phyloP scores from a whole-genome alignment of 176 grass and related monocot species.

The Oryza officinalis region DNA sequence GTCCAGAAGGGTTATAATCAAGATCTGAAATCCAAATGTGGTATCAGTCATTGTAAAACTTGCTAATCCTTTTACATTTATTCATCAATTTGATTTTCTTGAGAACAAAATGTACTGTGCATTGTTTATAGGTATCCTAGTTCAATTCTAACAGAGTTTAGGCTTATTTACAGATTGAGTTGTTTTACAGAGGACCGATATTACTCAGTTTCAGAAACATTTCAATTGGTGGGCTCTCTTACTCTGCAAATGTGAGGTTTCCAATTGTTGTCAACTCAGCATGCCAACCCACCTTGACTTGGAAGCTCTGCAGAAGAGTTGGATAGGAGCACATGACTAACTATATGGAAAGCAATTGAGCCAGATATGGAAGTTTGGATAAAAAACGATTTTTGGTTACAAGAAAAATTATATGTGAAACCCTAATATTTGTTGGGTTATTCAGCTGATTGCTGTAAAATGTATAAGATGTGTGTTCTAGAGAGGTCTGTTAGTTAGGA shows the following conservation, averaged over 20 bases:
- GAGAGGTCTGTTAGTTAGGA: not conserved
- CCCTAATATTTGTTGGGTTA: not conserved
- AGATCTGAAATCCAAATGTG: not conserved
- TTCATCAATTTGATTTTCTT: constrained; percentile 5
- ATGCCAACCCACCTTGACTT: not conserved
- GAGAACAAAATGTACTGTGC: not conserved
- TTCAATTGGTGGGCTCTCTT: not conserved
- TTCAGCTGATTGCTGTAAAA: not conserved
- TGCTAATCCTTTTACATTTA: not conserved
- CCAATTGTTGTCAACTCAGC: not conserved
- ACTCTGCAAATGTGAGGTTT: constrained; percentile 3
- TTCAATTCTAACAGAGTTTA: not conserved
- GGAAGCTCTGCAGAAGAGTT: not conserved
- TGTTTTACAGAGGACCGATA: not conserved
- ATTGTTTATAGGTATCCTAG: not conserved
- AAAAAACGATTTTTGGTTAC: not conserved
- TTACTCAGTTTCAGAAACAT: constrained; percentile 4
- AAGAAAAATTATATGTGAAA: not conserved
- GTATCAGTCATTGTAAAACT: not conserved
- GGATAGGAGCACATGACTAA: not conserved
- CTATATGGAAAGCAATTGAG: not conserved
- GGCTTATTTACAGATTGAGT: not conserved
- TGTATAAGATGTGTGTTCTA: not conserved
- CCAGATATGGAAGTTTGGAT: not conserved
- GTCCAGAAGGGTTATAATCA: not conserved